These are phyloP conservation scores for Cochlearia excelsa DNA, from an alignment of 345 rosid species.

Conservation along the genomic window DNA sequence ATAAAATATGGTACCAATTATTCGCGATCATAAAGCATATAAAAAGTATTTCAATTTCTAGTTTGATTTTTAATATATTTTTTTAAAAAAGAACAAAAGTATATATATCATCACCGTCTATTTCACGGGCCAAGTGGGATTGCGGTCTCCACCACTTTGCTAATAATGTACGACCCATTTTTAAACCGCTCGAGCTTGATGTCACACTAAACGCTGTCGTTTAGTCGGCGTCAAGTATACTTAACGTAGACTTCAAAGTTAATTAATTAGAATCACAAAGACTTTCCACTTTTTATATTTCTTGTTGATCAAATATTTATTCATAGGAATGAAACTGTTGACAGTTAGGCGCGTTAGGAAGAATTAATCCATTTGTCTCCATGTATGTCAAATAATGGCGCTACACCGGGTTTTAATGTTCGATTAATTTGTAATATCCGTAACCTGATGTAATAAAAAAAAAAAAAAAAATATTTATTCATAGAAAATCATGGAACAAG, in stretches of 20 bases:
- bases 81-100: background rate
- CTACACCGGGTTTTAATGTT: too few species aligned
- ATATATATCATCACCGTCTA: constrained; percentile 18
- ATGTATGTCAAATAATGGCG: too few species aligned
- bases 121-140: constrained; percentile 29
- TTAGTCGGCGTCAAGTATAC: background rate
- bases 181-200: constrained; percentile 9
- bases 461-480: too few species aligned
- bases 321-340: too few species aligned
- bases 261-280: constrained; percentile 20
- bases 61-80: constrained; percentile 8
- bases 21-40: background rate
- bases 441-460: too few species aligned
- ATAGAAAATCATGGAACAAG: background rate
- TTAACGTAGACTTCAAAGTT: background rate
- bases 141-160: constrained; percentile 39
- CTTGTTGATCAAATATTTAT: too few species aligned
- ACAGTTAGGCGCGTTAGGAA: too few species aligned
- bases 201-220: background rate
- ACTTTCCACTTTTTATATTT: constrained; percentile 13
- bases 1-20: constrained; percentile 20
- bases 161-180: constrained; percentile 22
- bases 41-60: constrained; percentile 18
- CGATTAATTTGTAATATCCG: too few species aligned
- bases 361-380: too few species aligned